Evolutionary conservation across 2,329 filamentous ascomycete genomes (phyloP), one percentile per base, ranked within the genome.

Genomic region (Epichloe gansuensis): DNA sequence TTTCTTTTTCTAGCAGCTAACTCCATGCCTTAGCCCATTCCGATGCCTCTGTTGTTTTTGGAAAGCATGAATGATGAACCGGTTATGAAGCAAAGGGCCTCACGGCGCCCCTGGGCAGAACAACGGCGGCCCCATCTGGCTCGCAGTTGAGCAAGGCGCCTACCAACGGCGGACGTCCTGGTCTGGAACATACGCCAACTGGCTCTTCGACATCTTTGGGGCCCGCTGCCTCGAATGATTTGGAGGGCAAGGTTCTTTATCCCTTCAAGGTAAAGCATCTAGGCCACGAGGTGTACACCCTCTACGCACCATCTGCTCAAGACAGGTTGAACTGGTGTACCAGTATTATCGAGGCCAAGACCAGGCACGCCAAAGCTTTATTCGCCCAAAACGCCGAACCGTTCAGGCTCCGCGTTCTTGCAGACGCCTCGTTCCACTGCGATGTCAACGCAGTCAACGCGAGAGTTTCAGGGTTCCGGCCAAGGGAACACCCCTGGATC

Each of bases 191-290:
- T 59, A 75, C 77, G 28, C 77, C 77, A 41, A 91, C 88, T 0
- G 78, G 72, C 55, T 81, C 80, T 4, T 91, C 88, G 3, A 73
- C 71, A 34, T 82, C 83, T 2, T 64, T 80, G 31, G 64, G 66
- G 4, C 67, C 72, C 7, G 58, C 64, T 17, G 70, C 65, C 37
- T 70, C 76, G 31, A 86, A 81, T 56, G 86, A 93, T 42, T 80
- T 77, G 46, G 88, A 95, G 58, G 84, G 88, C 63, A 88, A 85
- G 66, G 86, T 93, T 46, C 71, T 98, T 60, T 98, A 91, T 65
- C 93, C 94, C 0, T 98, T 98, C 80, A 84, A 84, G 59, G 82
- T 98, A 65, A 96, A 96, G 71, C 93, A 98, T 70, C 78, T 98
- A 21, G 93, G 94, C 12, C 88, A 95, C 47, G 91, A 95, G 60